phyloP scores from a whole-genome alignment of 139 green algal species.

The Volvox reticuliferus region DNA sequence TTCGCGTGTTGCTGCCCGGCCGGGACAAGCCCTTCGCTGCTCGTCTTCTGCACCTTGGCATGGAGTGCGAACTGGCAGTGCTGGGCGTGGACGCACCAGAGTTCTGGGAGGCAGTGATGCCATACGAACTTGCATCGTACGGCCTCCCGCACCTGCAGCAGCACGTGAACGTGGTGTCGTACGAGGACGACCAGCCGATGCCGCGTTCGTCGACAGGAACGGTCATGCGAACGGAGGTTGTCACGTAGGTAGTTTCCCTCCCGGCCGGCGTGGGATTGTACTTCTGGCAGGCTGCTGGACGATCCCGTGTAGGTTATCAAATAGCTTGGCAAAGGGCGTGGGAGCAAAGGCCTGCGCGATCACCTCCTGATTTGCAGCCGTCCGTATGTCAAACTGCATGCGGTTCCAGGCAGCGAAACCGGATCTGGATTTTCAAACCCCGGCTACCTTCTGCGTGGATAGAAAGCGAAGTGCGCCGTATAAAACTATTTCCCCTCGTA shows the following conservation, averaged over 20 bases:
- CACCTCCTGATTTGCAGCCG: too few species aligned
- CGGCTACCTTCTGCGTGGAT: too few species aligned
- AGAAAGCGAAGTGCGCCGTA: too few species aligned
- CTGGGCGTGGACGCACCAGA: conserved; percentile 37
- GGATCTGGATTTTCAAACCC: too few species aligned
- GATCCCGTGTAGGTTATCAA: too few species aligned
- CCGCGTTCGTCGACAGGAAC: background rate
- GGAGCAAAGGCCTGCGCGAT: too few species aligned
- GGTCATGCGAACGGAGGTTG: conserved; percentile 1
- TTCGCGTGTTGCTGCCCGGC: conserved; percentile 42
- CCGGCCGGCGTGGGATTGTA: too few species aligned
- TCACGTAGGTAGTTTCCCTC: background rate
- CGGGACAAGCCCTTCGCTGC: conserved; percentile 47
- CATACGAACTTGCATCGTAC: conserved; percentile 21
- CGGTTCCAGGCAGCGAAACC: too few species aligned
- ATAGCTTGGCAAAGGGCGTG: too few species aligned
- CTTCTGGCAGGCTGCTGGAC: too few species aligned
- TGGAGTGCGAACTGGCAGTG: conserved; percentile 53
- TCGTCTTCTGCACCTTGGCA: conserved; percentile 36
- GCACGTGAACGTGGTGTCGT: background rate
- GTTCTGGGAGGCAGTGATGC: background rate
- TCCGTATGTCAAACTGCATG: too few species aligned
- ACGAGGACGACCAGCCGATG: conserved; percentile 25
- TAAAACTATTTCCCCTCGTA: too few species aligned
- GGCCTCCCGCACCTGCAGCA: conserved; percentile 24